phyloP scores from a whole-genome alignment of 148 eudicot species.

The Pouteria glomerata region DNA sequence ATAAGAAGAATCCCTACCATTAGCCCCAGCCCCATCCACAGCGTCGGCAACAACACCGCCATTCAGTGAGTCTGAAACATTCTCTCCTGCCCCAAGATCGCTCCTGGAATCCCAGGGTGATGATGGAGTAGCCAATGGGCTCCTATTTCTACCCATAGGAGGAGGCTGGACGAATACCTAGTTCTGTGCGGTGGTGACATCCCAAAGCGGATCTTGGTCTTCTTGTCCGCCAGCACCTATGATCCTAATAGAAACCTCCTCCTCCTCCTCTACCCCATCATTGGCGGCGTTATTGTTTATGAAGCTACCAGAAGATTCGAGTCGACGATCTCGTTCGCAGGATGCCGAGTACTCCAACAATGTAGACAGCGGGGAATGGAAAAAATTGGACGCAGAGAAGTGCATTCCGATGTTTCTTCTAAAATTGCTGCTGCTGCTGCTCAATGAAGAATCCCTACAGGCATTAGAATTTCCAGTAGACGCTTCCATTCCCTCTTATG shows the following conservation, averaged over 20 bases:
- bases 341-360: conserved; percentile 66
- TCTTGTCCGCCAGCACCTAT: conserved; percentile 47
- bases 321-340: conserved; percentile 36
- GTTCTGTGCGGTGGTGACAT: neutral
- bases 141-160: conserved; percentile 19
- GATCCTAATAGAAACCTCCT: conserved; percentile 74
- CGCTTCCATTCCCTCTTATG: conserved; percentile 49
- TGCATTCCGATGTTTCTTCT: conserved; percentile 43
- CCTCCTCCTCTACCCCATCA: conserved; percentile 15
- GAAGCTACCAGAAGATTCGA: conserved; percentile 26
- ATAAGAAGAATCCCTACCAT: conserved; percentile 42
- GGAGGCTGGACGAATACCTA: conserved; percentile 6
- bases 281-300: conserved; percentile 18
- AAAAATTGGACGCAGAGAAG: conserved; percentile 51
- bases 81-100: conserved; percentile 24
- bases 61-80: conserved; percentile 22
- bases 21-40: conserved; percentile 28
- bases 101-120: conserved; percentile 14
- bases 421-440: conserved; percentile 14
- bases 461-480: conserved; percentile 44
- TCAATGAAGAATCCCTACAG: conserved; percentile 21
- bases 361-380: conserved; percentile 61
- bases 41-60: conserved; percentile 37
- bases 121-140: too few relatives aligned
- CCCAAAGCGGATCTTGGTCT: conserved; percentile 12